phyloP scores from a whole-genome alignment of 2,329 filamentous ascomycete species.

The Raffaelea ambrosiae region DNA sequence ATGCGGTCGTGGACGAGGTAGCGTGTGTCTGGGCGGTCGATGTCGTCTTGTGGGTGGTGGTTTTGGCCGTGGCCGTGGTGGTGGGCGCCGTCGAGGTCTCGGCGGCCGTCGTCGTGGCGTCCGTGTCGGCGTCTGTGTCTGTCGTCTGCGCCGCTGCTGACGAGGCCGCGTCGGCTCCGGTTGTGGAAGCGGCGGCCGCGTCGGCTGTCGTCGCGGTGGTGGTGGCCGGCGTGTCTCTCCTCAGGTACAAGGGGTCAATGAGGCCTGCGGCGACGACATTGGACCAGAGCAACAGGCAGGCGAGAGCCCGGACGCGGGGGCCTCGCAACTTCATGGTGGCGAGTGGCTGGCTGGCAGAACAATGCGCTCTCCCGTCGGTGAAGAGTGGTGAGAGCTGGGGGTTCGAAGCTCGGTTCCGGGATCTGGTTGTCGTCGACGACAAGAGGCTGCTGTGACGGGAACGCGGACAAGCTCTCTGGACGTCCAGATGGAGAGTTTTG shows the following conservation, averaged over 20 bases:
- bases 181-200: not conserved
- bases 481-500: not conserved
- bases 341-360: too few species aligned
- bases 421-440: not conserved
- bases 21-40: not conserved
- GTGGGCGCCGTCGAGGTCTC: not conserved
- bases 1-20: not conserved
- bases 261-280: conserved; percentile 11
- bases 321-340: conserved; percentile 8
- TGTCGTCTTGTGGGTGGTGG: not conserved
- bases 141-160: not conserved
- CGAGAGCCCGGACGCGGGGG: conserved; percentile 8
- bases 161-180: not conserved
- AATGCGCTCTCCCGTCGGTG: too few species aligned
- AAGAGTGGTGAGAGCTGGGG: too few species aligned
- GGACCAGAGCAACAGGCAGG: conserved; percentile 10
- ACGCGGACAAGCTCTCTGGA: not conserved
- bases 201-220: conserved; percentile 2
- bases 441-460: not conserved
- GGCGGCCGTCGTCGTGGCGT: not conserved
- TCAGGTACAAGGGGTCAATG: conserved; percentile 8
- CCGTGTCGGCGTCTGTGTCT: not conserved
- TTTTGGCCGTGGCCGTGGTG: not conserved
- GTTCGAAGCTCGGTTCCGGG: not conserved
- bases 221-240: conserved; percentile 6